Evolutionary conservation across 2,329 filamentous ascomycete genomes (phyloP), one percentile per base, ranked within the genome.

Genomic region (Knufia fluminis): DNA sequence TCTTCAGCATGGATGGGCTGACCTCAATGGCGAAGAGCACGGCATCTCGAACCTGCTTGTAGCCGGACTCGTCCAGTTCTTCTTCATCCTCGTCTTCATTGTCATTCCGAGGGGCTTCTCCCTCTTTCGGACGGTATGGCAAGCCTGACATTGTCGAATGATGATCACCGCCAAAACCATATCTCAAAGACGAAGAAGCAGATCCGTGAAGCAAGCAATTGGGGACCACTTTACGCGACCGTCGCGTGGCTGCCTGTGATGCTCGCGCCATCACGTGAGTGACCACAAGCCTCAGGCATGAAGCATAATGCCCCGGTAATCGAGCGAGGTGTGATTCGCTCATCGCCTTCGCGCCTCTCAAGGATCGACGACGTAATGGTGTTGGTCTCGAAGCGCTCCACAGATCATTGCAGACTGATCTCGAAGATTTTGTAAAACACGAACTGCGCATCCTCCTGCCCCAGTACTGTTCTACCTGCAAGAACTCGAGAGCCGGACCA

Each of bases 21-120:
- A 97, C 76, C 60, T 97, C 85, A 60, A 98, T 95, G 12, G 89
- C 91, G 64, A 98, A 91, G 20, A 98, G 76, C n/a, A 97, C 79
- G n/a, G 92, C 92, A 80, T 98, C 92, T 70, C 95, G 96, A 63
- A 90, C 83, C 1, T 84, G 77, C 71, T 90, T 94, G 72, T 92
- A 98, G 66, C 81, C 83, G 12, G 64, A 67, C 44, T 72, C 68
- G 49, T 73, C 70, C 28, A 72, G 54, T 51, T 73, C 70, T 45
- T 70, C 68, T 39, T 73, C 71, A 28, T 73, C 71, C 43, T 72
- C 71, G 10, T 63, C 57, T 22, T 58, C 55, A 12, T 70, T 65
- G 31, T 71, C 68, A 31, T 62, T 63, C n/a, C 58, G 49, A 38
- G 58, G 48, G 33, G 57, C 60, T 8, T 66, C 62, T 4, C 69